Evolutionary conservation across 2,329 filamentous ascomycete species (phyloP).

Genomic region (Botrytis cinerea): DNA sequence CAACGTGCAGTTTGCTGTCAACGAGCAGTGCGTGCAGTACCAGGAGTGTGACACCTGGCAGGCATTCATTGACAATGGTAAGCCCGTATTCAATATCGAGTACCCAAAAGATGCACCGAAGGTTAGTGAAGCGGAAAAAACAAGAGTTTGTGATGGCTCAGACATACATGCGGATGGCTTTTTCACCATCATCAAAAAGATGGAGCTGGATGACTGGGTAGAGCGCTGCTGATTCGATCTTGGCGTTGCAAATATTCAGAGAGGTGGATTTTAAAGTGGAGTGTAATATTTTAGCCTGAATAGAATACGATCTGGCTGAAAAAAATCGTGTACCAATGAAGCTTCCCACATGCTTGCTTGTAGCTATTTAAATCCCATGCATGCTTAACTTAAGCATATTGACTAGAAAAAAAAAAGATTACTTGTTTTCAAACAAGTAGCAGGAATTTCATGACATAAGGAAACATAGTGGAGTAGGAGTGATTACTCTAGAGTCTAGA

Average conservation of each 20-base stretch:
- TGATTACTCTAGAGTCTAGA: not conserved
- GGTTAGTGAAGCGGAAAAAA: conserved; percentile 13
- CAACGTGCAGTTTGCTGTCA: conserved; percentile 28
- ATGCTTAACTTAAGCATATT: not conserved
- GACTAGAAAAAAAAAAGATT: not conserved
- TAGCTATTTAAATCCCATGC: not conserved
- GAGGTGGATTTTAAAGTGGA: not conserved
- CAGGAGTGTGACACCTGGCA: conserved; percentile 60
- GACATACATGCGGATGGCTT: conserved; percentile 21
- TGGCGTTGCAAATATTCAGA: not conserved
- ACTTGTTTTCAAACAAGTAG: not conserved
- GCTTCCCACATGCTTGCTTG: not conserved
- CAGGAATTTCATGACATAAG: not conserved
- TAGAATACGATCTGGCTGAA: conserved; percentile 18
- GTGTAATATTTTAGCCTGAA: not conserved
- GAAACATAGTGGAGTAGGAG: not conserved
- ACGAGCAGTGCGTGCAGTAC: conserved; percentile 69
- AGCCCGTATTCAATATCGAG: conserved; percentile 74
- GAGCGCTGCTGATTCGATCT: conserved; percentile 12
- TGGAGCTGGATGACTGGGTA: conserved; percentile 30
- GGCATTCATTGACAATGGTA: conserved; percentile 59
- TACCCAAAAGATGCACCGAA: conserved; percentile 52
- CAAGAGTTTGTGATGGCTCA: conserved; percentile 18
- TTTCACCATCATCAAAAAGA: conserved; percentile 29
- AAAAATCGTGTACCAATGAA: conserved; percentile 19